A percentile compares a stretch with the other conserved stretches of the same genome.
phyloP scores from a whole-genome alignment of 1,284 basidiomycete genomes.

The Ganoderma resinaceum region DNA sequence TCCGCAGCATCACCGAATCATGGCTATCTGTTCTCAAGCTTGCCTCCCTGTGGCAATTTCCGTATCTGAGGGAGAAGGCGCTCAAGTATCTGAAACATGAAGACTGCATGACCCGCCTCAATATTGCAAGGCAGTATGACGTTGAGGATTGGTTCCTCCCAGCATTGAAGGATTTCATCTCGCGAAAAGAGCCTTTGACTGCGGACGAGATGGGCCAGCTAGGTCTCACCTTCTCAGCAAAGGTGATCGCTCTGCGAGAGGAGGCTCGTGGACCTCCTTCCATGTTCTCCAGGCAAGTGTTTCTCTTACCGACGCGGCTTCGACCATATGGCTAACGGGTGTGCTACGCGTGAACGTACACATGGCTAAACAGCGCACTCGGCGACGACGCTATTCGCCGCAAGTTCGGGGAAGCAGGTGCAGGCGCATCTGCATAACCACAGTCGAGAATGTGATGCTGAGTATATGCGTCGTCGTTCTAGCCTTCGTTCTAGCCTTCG shows the following conservation, averaged over 20 bases:
- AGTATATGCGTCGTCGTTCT: too few relatives aligned
- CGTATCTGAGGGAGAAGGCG: not conserved
- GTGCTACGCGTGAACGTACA: too few relatives aligned
- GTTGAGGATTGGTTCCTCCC: not conserved
- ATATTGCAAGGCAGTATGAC: not conserved
- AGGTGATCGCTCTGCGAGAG: conserved; percentile 4
- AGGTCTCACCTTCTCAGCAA: not conserved
- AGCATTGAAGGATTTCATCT: not conserved
- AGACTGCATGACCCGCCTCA: conserved; percentile 1
- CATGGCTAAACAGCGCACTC: too few relatives aligned
- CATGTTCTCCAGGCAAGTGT: too few relatives aligned
- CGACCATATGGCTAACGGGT: too few relatives aligned
- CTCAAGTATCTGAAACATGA: not conserved
- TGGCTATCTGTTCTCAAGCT: conserved; percentile 9
- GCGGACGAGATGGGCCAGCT: not conserved
- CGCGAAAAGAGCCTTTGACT: not conserved
- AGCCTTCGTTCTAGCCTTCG: too few relatives aligned
- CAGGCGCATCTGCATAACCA: too few relatives aligned
- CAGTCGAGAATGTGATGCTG: too few relatives aligned
- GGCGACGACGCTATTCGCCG: too few relatives aligned
- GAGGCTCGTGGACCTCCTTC: not conserved
- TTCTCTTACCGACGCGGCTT: not conserved
- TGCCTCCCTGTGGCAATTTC: not conserved
- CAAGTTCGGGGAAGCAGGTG: too few relatives aligned
- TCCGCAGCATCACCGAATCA: not conserved